Conservation (phyloP, 169 alveolate genomes). For the Plasmodium sp. region DNA sequence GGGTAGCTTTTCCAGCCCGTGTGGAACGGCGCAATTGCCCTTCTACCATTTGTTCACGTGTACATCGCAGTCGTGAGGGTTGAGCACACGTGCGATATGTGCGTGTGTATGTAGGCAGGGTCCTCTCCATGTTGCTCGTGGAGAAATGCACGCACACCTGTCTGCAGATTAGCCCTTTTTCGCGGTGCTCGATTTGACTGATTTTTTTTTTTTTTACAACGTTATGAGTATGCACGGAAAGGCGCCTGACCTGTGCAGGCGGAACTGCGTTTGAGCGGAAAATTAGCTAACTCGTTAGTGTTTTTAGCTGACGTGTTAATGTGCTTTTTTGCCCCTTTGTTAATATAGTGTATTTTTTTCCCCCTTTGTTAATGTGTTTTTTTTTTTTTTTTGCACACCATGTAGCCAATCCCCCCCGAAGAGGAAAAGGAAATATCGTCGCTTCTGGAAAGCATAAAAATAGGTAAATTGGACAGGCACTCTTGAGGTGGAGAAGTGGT, state of each 20-base stretch:
- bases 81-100: background rate
- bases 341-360: background rate
- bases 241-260: background rate
- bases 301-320: background rate
- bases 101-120: background rate
- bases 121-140: background rate
- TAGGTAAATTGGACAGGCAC: constrained; percentile 20
- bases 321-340: background rate
- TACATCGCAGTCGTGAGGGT: background rate
- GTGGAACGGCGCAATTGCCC: background rate
- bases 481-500: background rate
- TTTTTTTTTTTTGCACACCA: background rate
- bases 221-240: background rate
- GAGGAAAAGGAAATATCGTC: constrained; percentile 74
- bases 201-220: background rate
- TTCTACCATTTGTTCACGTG: background rate
- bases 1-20: background rate
- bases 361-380: background rate
- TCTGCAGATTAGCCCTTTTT: background rate
- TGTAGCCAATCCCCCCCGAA: constrained; percentile 71
- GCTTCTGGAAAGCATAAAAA: constrained; percentile 67
- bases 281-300: background rate
- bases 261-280: background rate
- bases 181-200: background rate
- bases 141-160: background rate